A percentile compares a stretch with the other conserved stretches of the same genome.
Evolutionary conservation across 2,329 filamentous ascomycete species (phyloP).

Genomic region (Epichloe bromicola): DNA sequence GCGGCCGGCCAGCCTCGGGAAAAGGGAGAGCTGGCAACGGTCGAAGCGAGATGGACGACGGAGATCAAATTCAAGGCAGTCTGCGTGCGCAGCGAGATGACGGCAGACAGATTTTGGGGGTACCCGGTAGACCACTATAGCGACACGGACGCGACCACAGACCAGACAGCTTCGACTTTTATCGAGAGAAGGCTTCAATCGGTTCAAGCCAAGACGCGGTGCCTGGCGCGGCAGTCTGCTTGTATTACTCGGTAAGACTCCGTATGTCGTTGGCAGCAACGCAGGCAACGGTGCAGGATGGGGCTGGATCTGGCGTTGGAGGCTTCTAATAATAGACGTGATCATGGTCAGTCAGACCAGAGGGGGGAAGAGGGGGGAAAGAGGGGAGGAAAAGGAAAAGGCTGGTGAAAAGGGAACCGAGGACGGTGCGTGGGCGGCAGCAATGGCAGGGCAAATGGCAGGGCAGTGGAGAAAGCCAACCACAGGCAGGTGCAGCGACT

Average conservation of each 20-base stretch:
- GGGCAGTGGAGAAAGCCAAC: too few relatives aligned
- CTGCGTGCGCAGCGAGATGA: background rate
- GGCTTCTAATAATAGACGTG: slow-evolving; percentile 38
- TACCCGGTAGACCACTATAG: too few relatives aligned
- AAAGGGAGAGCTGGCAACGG: background rate
- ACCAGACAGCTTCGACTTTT: too few relatives aligned
- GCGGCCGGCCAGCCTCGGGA: too few relatives aligned
- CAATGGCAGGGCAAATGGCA: too few relatives aligned
- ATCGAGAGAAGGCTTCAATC: background rate
- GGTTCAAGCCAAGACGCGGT: background rate
- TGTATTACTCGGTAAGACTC: too few relatives aligned
- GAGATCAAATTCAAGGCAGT: background rate
- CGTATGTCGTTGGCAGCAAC: background rate
- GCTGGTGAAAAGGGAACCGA: background rate
- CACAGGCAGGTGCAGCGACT: too few relatives aligned
- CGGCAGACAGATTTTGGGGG: too few relatives aligned
- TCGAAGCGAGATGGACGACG: background rate
- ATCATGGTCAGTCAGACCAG: slow-evolving; percentile 24
- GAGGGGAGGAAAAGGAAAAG: slow-evolving; percentile 5
- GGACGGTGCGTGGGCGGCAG: background rate
- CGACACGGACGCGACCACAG: too few relatives aligned
- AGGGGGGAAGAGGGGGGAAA: slow-evolving; percentile 12
- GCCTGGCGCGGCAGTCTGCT: too few relatives aligned
- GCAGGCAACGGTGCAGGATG: slow-evolving; percentile 16
- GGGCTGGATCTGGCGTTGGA: slow-evolving; percentile 37